Evolutionary conservation across 257 asterid genomes (phyloP), one percentile per base, ranked within the genome.

Genomic region (Mentha longifolia): DNA sequence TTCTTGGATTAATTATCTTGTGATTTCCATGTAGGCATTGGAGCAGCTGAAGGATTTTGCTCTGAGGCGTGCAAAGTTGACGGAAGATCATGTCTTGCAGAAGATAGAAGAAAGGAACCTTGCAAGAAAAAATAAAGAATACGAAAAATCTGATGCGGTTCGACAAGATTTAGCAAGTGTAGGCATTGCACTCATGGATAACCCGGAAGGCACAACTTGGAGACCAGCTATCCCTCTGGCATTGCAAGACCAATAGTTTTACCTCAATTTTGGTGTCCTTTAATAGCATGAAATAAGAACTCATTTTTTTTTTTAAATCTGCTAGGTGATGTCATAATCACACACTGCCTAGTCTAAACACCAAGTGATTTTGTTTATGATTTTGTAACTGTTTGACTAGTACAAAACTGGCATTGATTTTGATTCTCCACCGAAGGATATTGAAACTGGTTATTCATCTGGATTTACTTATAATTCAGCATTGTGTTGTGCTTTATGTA

Each of bases 151-250:
- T 0, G 99, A 95, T 73, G 82, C 76, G 20, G 85, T 88, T 50
- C 84, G 98, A 25, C 87, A 82, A 78, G 93, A 89, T 39, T 82
- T 95, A 84, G 92, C 98, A 61, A 86, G 78, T 71, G 68, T 84
- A 39, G 97, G 99, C 55, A 85, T 95, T 78, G 84, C 99, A 25
- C 85, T 95, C 62, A 92, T 95, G 97, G 99, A 95, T 85, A 84
- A 81, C 81, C 88, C 84, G n/a, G 71, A 82, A 7, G 86, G 84
- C 71, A 82, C 86, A 41, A 79, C 82, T 15, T 82, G 86, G 86
- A 82, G 86, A 79, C 86, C 86, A 7, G 81, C 86, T 52, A 76
- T 82, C 60, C 84, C 86, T 69, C 68, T 73, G 49, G 76, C 80
- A 16, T 73, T 82, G 73, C 86, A 79, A 76, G 84, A 79, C 37